Evolutionary conservation across 176 grass and related monocot genomes (phyloP).

Genomic region (Musa itinerans): DNA sequence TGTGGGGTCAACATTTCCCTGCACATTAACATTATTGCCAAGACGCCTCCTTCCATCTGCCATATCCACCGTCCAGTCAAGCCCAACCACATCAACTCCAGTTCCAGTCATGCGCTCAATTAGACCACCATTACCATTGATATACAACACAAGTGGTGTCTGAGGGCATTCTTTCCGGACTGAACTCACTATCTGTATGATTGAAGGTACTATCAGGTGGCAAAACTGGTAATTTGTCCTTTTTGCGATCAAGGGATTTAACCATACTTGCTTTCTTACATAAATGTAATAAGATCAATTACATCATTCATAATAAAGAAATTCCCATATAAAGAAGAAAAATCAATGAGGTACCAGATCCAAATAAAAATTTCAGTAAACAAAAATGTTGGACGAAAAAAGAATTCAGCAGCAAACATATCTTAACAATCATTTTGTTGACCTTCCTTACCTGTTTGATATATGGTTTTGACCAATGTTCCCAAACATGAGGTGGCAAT

Average conservation of each 20-base stretch:
- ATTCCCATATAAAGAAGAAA: background rate
- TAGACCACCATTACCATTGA: slow-evolving; percentile 92
- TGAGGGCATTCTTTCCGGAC: slow-evolving; percentile 73
- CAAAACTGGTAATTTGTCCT: background rate
- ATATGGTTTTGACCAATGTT: slow-evolving; percentile 96
- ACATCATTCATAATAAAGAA: background rate
- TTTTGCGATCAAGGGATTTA: background rate
- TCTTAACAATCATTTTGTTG: background rate
- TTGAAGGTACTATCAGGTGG: slow-evolving; percentile 28
- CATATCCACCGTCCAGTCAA: slow-evolving; percentile 99
- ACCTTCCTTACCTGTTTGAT: slow-evolving; percentile 69
- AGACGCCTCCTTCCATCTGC: slow-evolving; percentile 84
- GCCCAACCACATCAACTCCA: slow-evolving; percentile 91
- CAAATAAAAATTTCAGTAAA: background rate
- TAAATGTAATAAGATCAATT: background rate
- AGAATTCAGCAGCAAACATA: background rate
- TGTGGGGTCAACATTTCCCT: slow-evolving; percentile 93
- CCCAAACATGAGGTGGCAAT: slow-evolving; percentile 94
- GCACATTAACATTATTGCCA: slow-evolving; percentile 58
- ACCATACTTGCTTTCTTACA: background rate
- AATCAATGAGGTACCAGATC: background rate
- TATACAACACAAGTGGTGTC: slow-evolving; percentile 81
- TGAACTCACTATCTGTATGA: slow-evolving; percentile 66
- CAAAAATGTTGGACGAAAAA: background rate
- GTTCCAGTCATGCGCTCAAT: slow-evolving; percentile 77